Base-by-base conservation (phyloP, 2,329 filamentous ascomycete species). In the Penicillium sp. region DNA sequence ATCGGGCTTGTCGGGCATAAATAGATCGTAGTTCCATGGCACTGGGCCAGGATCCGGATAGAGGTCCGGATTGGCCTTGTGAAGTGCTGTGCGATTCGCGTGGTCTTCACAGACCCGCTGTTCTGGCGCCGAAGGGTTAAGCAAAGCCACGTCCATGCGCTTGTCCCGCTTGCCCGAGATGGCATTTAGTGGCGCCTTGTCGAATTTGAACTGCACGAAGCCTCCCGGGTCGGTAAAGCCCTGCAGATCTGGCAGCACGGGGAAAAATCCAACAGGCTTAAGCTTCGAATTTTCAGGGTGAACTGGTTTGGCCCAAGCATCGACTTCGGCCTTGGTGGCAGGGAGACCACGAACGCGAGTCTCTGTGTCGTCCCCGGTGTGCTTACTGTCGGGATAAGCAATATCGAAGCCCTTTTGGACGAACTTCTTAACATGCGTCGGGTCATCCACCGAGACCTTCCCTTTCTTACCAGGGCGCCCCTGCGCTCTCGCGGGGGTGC, bases 331-430 rank as follows among this genome's bases (percentile, higher is more conserved):
- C 17, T 73, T 68, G 1, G 72, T 72, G 14, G 72, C 60, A 14
- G 71, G 66, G 30, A 76, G 71, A 23, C 74, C 75, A 30, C 73
- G 70, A 20, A 80, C 64, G 14, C 68, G 71, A 25, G 68, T 69
- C 2, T 64, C 59, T 13, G 68, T 72, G 52, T 80, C 77, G 26
- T 73, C 71, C n/a, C 75, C 75, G 25, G 59, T 70, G 60, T 78
- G 75, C 37, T 73, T 74, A 54, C 78, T 78, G 35, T 71, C 59
- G 1, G 79, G 79, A 52, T 82, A 78, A 9, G 78, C 78, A 38
- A 81, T 67, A 55, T 82, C 76, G 57, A 82, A 82, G 39, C 76
- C 76, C 54, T 81, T 82, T 42, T 75, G 62, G 33, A 80, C 73
- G 45, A 76, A 72, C 45, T 77, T 71, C 49, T 78, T 71, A 52